A percentile compares a stretch with the other conserved stretches of the same genome.
These are phyloP conservation scores for Rhizoctonia solani DNA, from an alignment of 1,284 basidiomycete genomes.

Conservation along the genomic window DNA sequence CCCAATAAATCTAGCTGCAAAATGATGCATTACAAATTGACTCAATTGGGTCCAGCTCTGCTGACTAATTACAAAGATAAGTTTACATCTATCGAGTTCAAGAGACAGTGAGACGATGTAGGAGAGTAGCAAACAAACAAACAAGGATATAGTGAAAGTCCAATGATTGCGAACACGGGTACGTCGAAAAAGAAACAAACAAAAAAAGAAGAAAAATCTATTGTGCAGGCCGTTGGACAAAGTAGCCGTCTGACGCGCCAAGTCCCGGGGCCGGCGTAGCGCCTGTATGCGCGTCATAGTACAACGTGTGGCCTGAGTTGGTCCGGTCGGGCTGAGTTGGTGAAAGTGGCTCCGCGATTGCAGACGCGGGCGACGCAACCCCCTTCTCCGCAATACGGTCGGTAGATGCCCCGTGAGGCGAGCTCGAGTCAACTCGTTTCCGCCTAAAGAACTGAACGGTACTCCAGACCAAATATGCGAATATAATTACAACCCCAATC, in stretches of 20 bases:
- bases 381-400: background rate
- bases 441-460: constrained; percentile 3
- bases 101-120: too few relatives aligned
- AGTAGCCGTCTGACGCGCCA: background rate
- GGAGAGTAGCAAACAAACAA: too few relatives aligned
- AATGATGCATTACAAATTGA: background rate
- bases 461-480: constrained; percentile 40
- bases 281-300: constrained; percentile 19
- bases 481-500: constrained; percentile 43
- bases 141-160: background rate
- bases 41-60: background rate
- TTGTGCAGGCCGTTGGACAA: background rate
- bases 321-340: background rate
- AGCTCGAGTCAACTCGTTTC: background rate
- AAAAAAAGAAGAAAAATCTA: background rate
- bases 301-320: background rate
- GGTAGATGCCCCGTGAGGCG: background rate
- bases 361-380: background rate
- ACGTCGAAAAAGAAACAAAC: background rate
- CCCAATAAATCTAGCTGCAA: background rate
- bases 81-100: background rate
- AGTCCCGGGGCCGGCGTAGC: background rate
- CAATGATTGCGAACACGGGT: background rate
- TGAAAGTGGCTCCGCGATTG: background rate
- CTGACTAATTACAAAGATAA: too few relatives aligned